phyloP scores from a whole-genome alignment of 495 filamentous ascomycete species.

The Talaromyces adpressus region DNA sequence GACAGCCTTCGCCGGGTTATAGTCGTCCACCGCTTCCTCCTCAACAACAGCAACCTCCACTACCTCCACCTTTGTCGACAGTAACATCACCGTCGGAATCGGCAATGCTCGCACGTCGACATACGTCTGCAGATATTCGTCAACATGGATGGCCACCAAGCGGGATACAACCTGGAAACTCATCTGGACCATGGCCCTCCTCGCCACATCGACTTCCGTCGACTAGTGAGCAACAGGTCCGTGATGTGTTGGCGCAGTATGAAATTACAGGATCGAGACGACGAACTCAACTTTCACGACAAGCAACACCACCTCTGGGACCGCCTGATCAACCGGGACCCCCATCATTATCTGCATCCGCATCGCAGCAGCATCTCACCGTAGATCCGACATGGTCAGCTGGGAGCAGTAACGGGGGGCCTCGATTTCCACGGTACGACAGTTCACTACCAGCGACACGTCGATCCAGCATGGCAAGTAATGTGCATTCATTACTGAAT shows the following conservation, averaged over 20 bases:
- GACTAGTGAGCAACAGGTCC: slow-evolving; percentile 70
- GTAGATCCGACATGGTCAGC: slow-evolving; percentile 53
- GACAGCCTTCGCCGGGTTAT: slow-evolving; percentile 63
- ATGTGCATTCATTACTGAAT: slow-evolving; percentile 75
- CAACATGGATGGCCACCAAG: slow-evolving; percentile 75
- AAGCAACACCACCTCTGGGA: slow-evolving; percentile 60
- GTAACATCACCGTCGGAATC: slow-evolving; percentile 66
- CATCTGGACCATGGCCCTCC: slow-evolving; percentile 73
- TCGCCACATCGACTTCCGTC: slow-evolving; percentile 65
- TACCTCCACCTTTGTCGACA: slow-evolving; percentile 68
- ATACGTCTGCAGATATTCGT: slow-evolving; percentile 95
- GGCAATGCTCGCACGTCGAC: slow-evolving; percentile 65
- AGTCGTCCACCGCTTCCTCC: slow-evolving; percentile 60
- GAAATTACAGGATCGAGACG: slow-evolving; percentile 59
- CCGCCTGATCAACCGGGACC: slow-evolving; percentile 33
- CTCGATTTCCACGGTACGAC: slow-evolving; percentile 33
- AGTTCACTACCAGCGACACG: slow-evolving; percentile 57
- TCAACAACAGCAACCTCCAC: slow-evolving; percentile 56
- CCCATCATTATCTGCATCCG: slow-evolving; percentile 24
- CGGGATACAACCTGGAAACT: slow-evolving; percentile 56
- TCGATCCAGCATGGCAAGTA: slow-evolving; percentile 67
- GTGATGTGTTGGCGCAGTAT: slow-evolving; percentile 76
- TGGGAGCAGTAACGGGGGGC: slow-evolving; percentile 39
- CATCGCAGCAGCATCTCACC: slow-evolving; percentile 24
- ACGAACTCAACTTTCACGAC: slow-evolving; percentile 53